These are phyloP conservation scores for Fragilariopsis cylindrus DNA, from an alignment of 108 stramenopile genomes.

Conservation along the genomic window DNA sequence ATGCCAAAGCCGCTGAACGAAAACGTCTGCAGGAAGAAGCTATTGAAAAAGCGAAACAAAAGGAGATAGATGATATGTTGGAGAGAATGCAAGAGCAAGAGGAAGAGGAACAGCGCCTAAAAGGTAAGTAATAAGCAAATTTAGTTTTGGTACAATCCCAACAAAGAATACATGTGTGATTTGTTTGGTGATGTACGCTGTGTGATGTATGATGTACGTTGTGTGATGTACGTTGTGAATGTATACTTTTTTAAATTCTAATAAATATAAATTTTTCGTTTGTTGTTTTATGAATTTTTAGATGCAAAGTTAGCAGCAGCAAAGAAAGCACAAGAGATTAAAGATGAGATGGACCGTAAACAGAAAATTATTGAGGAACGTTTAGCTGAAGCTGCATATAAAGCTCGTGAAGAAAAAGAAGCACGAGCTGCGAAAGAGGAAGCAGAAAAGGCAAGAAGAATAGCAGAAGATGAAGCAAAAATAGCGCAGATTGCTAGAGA, in stretches of 20 bases:
- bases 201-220: no score
- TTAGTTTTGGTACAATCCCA: no score
- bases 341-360: neutral
- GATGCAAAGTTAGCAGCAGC: constrained; percentile 1
- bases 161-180: no score
- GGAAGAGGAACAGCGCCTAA: neutral
- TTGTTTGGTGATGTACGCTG: no score
- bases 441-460: neutral
- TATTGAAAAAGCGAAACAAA: neutral
- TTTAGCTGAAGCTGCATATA: constrained; percentile 6
- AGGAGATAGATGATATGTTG: neutral
- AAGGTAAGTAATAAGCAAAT: neutral
- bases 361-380: neutral
- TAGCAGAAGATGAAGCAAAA: neutral
- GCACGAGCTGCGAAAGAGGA: neutral
- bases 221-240: neutral
- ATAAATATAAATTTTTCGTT: neutral
- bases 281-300: neutral
- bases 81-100: neutral
- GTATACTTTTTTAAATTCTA: neutral
- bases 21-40: neutral
- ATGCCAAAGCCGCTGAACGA: neutral
- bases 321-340: neutral
- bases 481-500: neutral
- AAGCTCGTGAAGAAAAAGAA: constrained; percentile 6